Conservation (phyloP, 2,329 filamentous ascomycete genomes). For the Colletotrichum kahawae region DNA sequence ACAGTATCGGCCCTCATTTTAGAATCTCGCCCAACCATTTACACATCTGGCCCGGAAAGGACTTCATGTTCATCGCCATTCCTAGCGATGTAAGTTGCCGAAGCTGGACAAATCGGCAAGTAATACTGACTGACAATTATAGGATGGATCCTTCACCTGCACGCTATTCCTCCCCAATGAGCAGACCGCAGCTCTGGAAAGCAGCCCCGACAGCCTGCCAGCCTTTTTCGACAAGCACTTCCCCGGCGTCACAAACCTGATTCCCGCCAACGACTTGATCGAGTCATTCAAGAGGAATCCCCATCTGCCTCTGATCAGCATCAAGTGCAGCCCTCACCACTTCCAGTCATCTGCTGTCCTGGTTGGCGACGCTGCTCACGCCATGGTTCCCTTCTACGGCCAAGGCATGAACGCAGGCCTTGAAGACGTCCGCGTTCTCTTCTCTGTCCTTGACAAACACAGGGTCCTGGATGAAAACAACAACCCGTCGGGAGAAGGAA, state of each 20-base stretch:
- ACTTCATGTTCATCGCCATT: constrained; percentile 99
- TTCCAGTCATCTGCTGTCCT: constrained; percentile 79
- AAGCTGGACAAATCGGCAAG: accelerated
- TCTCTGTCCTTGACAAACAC: constrained; percentile 78
- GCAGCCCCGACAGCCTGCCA: constrained; percentile 62
- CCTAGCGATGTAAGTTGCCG: constrained; percentile 63
- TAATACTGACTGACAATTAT: constrained; percentile 15
- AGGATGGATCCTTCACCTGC: constrained; percentile 92
- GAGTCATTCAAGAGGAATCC: constrained; percentile 82
- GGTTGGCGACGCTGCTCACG: constrained; percentile 91
- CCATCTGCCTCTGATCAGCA: constrained; percentile 89
- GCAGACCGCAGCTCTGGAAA: constrained; percentile 73
- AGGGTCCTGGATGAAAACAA: constrained; percentile 50
- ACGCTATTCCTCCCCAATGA: constrained; percentile 85
- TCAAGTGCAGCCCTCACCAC: constrained; percentile 92
- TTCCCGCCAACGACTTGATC: constrained; percentile 70
- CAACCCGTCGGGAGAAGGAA: constrained; percentile 36
- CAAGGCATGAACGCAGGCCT: constrained; percentile 98
- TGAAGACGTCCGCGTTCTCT: constrained; percentile 90
- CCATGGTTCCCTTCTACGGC: constrained; percentile 98
- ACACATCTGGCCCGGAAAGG: constrained; percentile 94
- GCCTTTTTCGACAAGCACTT: constrained; percentile 84
- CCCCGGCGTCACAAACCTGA: constrained; percentile 80
- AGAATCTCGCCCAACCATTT: constrained; percentile 89
- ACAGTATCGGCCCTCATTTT: constrained; percentile 54